A percentile compares a stretch with the other conserved stretches of the same genome.
phyloP scores from a whole-genome alignment of 768 basidiomycete genomes.

The Pleurotus sapidus region DNA sequence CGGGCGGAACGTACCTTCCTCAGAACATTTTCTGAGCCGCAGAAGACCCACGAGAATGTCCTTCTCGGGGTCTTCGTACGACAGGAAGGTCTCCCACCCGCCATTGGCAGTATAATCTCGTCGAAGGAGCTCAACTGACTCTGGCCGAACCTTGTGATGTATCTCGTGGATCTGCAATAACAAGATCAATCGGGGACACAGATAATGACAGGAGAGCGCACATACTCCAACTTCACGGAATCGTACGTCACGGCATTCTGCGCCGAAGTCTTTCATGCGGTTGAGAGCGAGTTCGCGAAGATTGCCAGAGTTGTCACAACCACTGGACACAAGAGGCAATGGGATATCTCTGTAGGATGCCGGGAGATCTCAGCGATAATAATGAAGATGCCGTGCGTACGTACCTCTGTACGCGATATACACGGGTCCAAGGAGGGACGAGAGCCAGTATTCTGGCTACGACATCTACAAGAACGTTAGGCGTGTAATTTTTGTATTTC shows the following conservation, averaged over 20 bases:
- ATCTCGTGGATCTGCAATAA: slow-evolving; percentile 88
- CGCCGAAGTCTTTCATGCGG: slow-evolving; percentile 99
- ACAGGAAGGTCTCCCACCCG: slow-evolving; percentile 99
- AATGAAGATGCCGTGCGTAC: slow-evolving; percentile 12
- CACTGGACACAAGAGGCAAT: slow-evolving; percentile 91
- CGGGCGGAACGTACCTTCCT: slow-evolving; percentile 94
- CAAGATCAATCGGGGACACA: slow-evolving; percentile 8
- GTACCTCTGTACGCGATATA: slow-evolving; percentile 95
- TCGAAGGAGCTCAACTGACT: slow-evolving; percentile 91
- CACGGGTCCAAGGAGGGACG: slow-evolving; percentile 97
- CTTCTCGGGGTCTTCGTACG: slow-evolving; percentile 96
- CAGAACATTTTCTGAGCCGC: slow-evolving; percentile 90
- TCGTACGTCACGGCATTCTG: slow-evolving; percentile 94
- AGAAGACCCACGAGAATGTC: slow-evolving; percentile 95
- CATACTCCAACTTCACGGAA: slow-evolving; percentile 97
- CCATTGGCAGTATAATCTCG: slow-evolving; percentile 97
- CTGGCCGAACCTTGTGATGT: slow-evolving; percentile 94
- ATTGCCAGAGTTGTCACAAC: slow-evolving; percentile 97
- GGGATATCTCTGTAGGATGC: slow-evolving; percentile 79
- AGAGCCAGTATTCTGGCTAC: slow-evolving; percentile 94
- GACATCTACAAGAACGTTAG: slow-evolving; percentile 97
- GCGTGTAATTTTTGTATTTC: slow-evolving; percentile 98
- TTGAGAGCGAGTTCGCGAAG: slow-evolving; percentile 93
- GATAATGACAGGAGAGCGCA: slow-evolving; percentile 14
- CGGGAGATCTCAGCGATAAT: slow-evolving; percentile 5